Percentiles rank a stretch among this genome's conserved stretches.
These are phyloP conservation scores for Arachis hypogaea DNA, from an alignment of 306 rosid genomes.

Conservation along the genomic window DNA sequence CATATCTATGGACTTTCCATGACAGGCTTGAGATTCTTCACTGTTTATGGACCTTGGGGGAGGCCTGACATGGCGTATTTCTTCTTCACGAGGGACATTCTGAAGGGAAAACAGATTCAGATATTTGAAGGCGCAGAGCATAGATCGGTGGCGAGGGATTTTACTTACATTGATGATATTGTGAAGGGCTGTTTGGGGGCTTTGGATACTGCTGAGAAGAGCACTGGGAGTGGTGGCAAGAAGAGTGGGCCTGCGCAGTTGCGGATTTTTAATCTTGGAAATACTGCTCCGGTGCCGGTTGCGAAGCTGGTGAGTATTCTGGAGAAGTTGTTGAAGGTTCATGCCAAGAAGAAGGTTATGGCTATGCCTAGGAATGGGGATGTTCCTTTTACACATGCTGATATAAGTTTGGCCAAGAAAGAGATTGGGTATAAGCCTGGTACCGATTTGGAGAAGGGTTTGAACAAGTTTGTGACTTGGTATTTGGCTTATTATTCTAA, in stretches of 20 bases:
- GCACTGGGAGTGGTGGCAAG: slow-evolving; percentile 44
- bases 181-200: slow-evolving; percentile 55
- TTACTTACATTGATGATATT: slow-evolving; percentile 51
- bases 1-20: slow-evolving; percentile 50
- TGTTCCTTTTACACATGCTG: slow-evolving; percentile 47
- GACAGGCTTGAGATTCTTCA: slow-evolving; percentile 49
- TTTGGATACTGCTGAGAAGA: slow-evolving; percentile 46
- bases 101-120: slow-evolving; percentile 38
- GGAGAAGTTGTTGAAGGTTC: slow-evolving; percentile 45
- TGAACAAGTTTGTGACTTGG: slow-evolving; percentile 52
- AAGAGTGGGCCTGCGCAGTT: slow-evolving; percentile 39
- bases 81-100: slow-evolving; percentile 44
- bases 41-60: slow-evolving; percentile 58
- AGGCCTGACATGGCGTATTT: slow-evolving; percentile 56
- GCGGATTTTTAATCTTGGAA: slow-evolving; percentile 44
- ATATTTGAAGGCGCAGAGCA: slow-evolving; percentile 41
- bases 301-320: slow-evolving; percentile 40
- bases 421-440: slow-evolving; percentile 49
- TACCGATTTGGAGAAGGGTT: slow-evolving; percentile 48
- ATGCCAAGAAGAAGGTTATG: slow-evolving; percentile 37
- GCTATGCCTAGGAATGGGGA: slow-evolving; percentile 46
- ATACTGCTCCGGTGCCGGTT: slow-evolving; percentile 44
- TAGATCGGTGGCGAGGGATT: slow-evolving; percentile 46
- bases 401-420: slow-evolving; percentile 39
- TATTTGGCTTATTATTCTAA: slow-evolving; percentile 39